Conservation (phyloP, 345 rosid genomes). For the Tarenaya hassleriana region DNA sequence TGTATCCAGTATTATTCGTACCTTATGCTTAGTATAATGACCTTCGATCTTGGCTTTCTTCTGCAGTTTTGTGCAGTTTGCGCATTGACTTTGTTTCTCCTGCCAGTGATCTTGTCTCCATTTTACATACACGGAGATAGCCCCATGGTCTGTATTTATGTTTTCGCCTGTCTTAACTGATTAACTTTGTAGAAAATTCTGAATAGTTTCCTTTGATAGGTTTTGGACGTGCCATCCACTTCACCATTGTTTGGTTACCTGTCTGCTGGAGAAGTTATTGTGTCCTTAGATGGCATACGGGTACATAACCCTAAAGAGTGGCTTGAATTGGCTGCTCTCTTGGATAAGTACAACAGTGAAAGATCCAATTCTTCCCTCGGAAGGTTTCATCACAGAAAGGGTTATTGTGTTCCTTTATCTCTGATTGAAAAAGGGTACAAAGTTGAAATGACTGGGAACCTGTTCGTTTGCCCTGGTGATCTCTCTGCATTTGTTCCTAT, state of each 20-base stretch:
- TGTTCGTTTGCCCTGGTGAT: constrained; percentile 48
- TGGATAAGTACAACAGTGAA: constrained; percentile 35
- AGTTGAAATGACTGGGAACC: constrained; percentile 30
- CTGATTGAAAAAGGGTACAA: constrained; percentile 40
- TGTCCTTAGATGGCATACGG: constrained; percentile 59
- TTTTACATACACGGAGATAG: constrained; percentile 53
- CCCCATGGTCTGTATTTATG: constrained; percentile 35
- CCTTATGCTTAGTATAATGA: not conserved
- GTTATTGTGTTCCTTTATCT: constrained; percentile 63
- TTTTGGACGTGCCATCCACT: constrained; percentile 52
- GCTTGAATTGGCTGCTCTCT: constrained; percentile 39
- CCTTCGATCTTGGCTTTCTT: constrained; percentile 4
- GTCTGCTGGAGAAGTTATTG: constrained; percentile 66
- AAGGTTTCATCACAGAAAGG: constrained; percentile 38
- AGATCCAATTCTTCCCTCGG: constrained; percentile 32
- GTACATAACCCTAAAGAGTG: constrained; percentile 56
- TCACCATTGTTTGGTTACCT: constrained; percentile 69
- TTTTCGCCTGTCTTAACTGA: not conserved
- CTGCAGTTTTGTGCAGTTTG: constrained; percentile 63
- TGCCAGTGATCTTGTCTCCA: constrained; percentile 57
- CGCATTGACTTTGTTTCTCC: constrained; percentile 42
- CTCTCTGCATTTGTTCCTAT: constrained; percentile 41
- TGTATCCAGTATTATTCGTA: not conserved
- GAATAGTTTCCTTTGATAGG: constrained; percentile 35
- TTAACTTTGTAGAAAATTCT: not conserved